These are phyloP conservation scores for Aspergillus clavatus DNA, from an alignment of 2,329 filamentous ascomycete species.

Conservation along the genomic window DNA sequence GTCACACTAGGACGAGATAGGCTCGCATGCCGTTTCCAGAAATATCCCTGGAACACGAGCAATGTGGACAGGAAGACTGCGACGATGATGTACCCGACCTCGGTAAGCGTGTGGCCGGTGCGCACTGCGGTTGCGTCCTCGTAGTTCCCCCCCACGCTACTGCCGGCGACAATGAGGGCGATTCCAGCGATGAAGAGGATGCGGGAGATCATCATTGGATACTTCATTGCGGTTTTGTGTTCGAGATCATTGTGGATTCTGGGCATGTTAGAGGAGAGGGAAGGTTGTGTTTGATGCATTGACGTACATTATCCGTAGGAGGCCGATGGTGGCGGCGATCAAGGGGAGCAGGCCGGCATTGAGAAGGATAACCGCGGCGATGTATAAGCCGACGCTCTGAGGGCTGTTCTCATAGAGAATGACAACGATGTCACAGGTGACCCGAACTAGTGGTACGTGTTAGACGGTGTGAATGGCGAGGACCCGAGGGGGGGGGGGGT, in stretches of 20 bases:
- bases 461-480: too few species aligned
- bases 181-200: conserved; percentile 17
- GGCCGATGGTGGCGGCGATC: conserved; percentile 21
- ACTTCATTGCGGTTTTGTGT: conserved; percentile 3
- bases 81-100: conserved; percentile 19
- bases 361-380: conserved; percentile 17
- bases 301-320: conserved; percentile 21
- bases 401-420: conserved; percentile 14
- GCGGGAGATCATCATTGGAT: conserved; percentile 10
- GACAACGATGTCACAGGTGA: conserved; percentile 15
- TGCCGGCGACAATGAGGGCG: conserved; percentile 17
- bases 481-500: not conserved
- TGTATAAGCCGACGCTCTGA: conserved; percentile 9
- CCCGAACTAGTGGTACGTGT: conserved; percentile 8
- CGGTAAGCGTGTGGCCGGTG: conserved; percentile 15
- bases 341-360: conserved; percentile 23
- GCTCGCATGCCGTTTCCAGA: conserved; percentile 12
- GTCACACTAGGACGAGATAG: conserved; percentile 12
- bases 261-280: not conserved
- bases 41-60: conserved; percentile 15
- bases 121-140: conserved; percentile 3
- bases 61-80: conserved; percentile 15
- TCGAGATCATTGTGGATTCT: conserved; percentile 6
- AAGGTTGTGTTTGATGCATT: too few species aligned
- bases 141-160: conserved; percentile 17